Conservation (phyloP, 805 yeast species). For the Komagataella pastoris region DNA sequence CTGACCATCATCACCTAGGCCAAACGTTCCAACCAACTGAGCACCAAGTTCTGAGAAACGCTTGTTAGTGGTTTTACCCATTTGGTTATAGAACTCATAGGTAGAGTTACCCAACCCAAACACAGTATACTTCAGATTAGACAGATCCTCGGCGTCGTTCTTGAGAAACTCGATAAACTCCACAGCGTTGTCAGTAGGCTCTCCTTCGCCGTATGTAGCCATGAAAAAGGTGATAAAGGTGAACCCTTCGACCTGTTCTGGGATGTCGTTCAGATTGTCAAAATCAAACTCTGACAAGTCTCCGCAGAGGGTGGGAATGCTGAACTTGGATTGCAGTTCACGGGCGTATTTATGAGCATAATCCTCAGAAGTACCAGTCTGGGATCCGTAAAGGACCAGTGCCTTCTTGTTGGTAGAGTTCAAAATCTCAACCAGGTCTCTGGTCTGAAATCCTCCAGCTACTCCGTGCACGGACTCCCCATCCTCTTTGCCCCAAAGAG, state of each 20-base stretch:
- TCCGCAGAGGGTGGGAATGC: slow-evolving; percentile 70
- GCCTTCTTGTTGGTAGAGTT: slow-evolving; percentile 56
- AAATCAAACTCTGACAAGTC: slow-evolving; percentile 85
- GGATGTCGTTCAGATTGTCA: slow-evolving; percentile 57
- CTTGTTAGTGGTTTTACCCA: slow-evolving; percentile 49
- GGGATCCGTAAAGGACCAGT: slow-evolving; percentile 82
- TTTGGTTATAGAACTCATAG: slow-evolving; percentile 81
- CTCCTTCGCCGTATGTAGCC: slow-evolving; percentile 98
- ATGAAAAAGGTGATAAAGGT: slow-evolving; percentile 43
- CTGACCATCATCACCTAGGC: slow-evolving; percentile 91
- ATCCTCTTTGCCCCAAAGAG: slow-evolving; percentile 28
- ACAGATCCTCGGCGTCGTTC: slow-evolving; percentile 39
- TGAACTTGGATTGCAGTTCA: slow-evolving; percentile 73
- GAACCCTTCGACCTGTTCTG: slow-evolving; percentile 45
- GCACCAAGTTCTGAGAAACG: slow-evolving; percentile 57
- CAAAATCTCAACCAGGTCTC: slow-evolving; percentile 48
- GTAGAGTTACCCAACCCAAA: slow-evolving; percentile 95
- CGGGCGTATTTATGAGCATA: slow-evolving; percentile 84
- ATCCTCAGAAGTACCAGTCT: slow-evolving; percentile 98
- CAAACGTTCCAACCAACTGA: slow-evolving; percentile 56
- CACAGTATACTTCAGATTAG: slow-evolving; percentile 51
- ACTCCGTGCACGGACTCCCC: slow-evolving; percentile 15
- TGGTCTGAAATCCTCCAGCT: slow-evolving; percentile 25
- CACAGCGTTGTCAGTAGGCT: slow-evolving; percentile 91
- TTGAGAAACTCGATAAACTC: slow-evolving; percentile 62